Base-by-base conservation (phyloP, 148 eudicot species). In the Rhododendron ovatum region DNA sequence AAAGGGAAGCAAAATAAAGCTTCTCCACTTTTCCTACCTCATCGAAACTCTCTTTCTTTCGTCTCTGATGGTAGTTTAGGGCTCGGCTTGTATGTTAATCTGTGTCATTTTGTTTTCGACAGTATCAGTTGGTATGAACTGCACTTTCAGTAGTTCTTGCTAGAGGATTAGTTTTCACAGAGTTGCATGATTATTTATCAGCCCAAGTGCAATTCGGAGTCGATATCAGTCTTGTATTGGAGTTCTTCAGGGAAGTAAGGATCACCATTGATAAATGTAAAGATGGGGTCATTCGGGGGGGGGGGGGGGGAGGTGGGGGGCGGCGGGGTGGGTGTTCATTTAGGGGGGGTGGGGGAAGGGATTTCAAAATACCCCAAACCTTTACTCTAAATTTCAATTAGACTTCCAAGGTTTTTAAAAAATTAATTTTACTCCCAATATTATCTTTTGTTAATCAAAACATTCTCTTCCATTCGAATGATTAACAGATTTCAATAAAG, bases 11-110 rank as follows among this genome's bases (percentile, higher is more conserved):
- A 48, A 41, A 50, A 84, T 45, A 35, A 73, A 37, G 37, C 12
- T 33, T 48, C 61, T 39, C 5, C 63, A 12, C 51, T 43, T 74
- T 84, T 71, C 85, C 85, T 22, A 18, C 80, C 67, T 33, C 28
- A 24, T 1, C 2, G 75, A 84, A 17, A 13, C 78, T 15, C 17
- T 47, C 76, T 85, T 77, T 77, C 11, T 20, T 18, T 45, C 6
- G 45, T 14, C 67, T 43, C 65, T 35, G 80, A 28, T 84, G 57
- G 45, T 48, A 84, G 78, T 71, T 57, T 83, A 67, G 80, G 86
- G 41, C 76, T 65, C 20, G 24, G 39, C 85, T 45, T 83, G 79
- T 83, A 83, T 33, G 84, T 30, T 80, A 53, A 80, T 80, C 61
- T 26, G 26, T 80, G 24, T 48, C 43, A 17, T 53, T 35, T 37